A percentile compares a stretch with the other conserved stretches of the same genome.
Evolutionary conservation across 257 asterid genomes (phyloP).

Genomic region (Lithospermum erythrorhizon): DNA sequence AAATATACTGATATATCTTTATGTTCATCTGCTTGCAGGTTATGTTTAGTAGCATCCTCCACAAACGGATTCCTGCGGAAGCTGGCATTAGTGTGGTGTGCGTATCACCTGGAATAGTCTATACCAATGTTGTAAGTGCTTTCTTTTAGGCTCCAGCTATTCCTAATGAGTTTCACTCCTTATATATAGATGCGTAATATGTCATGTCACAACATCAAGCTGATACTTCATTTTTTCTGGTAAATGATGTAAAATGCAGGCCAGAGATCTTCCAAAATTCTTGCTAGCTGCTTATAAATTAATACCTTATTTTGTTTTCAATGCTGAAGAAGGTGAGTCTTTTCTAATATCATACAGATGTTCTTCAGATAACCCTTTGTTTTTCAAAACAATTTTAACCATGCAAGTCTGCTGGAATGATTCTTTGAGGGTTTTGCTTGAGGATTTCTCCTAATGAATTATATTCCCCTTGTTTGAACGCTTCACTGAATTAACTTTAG

Average conservation of each 20-base stretch:
- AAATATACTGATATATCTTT: constrained; percentile 2
- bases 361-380: background rate
- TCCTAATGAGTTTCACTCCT: background rate
- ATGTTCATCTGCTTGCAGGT: constrained; percentile 39
- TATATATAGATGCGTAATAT: background rate
- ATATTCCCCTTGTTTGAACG: background rate
- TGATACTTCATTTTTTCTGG: constrained; percentile 5
- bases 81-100: constrained; percentile 73
- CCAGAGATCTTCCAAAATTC: constrained; percentile 84
- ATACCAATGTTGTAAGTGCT: constrained; percentile 87
- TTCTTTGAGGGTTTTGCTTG: background rate
- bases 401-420: background rate
- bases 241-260: constrained; percentile 39
- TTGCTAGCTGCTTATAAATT: constrained; percentile 76
- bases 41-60: constrained; percentile 88
- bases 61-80: constrained; percentile 84
- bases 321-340: constrained; percentile 74
- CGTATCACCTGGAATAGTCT: constrained; percentile 92
- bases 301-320: constrained; percentile 82
- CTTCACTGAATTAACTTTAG: background rate
- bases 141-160: background rate
- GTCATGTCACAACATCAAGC: background rate
- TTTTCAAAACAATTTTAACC: background rate
- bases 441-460: constrained; percentile 1
- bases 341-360: background rate